Base-by-base conservation (phyloP, 1,284 basidiomycete species). In the Filobasidium uniguttulatum region DNA sequence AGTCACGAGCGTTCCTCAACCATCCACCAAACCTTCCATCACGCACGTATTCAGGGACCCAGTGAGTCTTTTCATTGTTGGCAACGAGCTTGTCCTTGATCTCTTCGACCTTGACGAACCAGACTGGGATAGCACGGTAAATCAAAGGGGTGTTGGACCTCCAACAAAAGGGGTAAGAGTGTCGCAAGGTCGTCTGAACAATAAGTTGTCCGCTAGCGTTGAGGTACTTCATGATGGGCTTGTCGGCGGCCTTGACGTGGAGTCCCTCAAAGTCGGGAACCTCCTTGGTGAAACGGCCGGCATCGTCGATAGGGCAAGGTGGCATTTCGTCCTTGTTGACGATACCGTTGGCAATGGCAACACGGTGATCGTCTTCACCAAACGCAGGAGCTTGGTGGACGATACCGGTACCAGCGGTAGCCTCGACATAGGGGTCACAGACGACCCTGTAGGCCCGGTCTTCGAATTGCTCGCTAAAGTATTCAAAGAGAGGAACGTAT, bases 301-400 rank as follows among this genome's bases (percentile, higher is more conserved):
- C 73, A 61, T 97, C 93, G 61, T 98, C 86, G 51, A 99, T 77
- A 30, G 94, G 94, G 68, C 89, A 96, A 2, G 94, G 94, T 0
- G 94, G 91, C 75, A 88, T 81, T 67, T 93, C 89, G 50, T 96
- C 91, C 1, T 79, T 73, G 25, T 75, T 73, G 29, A 97, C 71
- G 53, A 97, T 77, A 23, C 83, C 85, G 63, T 94, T 77, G 2
- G 80, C 81, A 54, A 96, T 77, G 26, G 85, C 82, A 60, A 99
- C 79, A 54, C 93, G 85, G 70, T 97, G 87, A 78, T 99, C 94
- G 62, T 99, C 94, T 63, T 97, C 94, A 75, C 94, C 94, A 63
- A 96, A 98, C 0, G 86, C 91, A 2, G 94, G 94, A 1, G 94
- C 90, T 72, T 99, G 94, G 68, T 98, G 94, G 44, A 99, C 94